A percentile compares a stretch with the other conserved stretches of the same genome.
phyloP scores from a whole-genome alignment of 208 protist species.

The Crithidia acanthocephali region DNA sequence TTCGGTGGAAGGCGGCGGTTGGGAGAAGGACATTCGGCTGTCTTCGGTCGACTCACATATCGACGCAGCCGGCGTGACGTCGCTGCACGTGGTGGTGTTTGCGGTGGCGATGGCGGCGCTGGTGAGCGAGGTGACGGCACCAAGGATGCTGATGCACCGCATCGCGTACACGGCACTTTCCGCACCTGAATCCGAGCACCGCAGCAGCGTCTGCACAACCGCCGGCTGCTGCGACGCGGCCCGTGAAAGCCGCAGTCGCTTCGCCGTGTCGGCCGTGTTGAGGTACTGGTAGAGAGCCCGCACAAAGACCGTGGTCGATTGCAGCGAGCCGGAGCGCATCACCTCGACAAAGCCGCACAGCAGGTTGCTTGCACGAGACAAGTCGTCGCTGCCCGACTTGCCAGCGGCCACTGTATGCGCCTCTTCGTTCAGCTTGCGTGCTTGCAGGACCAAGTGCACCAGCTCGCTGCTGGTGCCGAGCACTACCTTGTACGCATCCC shows the following conservation, averaged over 20 bases:
- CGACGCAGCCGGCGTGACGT: background rate
- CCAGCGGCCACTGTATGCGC: background rate
- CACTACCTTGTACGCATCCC: conserved; percentile 70
- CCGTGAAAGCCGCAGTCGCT: conserved; percentile 53
- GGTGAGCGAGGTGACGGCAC: conserved; percentile 46
- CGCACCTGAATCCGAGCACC: conserved; percentile 41
- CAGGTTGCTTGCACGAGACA: conserved; percentile 5
- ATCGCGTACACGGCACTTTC: conserved; percentile 68
- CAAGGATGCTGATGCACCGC: conserved; percentile 76
- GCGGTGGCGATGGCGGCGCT: background rate
- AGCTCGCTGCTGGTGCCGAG: conserved; percentile 57
- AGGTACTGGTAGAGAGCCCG: conserved; percentile 76
- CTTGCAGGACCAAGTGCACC: conserved; percentile 24
- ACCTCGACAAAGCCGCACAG: conserved; percentile 65
- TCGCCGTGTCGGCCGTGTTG: conserved; percentile 27
- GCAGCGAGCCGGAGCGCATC: conserved; percentile 69
- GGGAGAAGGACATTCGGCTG: background rate
- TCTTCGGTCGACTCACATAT: background rate
- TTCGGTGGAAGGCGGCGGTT: background rate
- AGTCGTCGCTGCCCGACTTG: background rate
- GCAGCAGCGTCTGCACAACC: conserved; percentile 69
- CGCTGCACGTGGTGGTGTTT: background rate
- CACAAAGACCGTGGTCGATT: conserved; percentile 82
- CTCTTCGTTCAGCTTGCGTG: conserved; percentile 8
- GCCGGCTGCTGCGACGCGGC: conserved; percentile 48